Evolutionary conservation across 257 asterid genomes (phyloP).

Genomic region (Lavandula angustifolia): DNA sequence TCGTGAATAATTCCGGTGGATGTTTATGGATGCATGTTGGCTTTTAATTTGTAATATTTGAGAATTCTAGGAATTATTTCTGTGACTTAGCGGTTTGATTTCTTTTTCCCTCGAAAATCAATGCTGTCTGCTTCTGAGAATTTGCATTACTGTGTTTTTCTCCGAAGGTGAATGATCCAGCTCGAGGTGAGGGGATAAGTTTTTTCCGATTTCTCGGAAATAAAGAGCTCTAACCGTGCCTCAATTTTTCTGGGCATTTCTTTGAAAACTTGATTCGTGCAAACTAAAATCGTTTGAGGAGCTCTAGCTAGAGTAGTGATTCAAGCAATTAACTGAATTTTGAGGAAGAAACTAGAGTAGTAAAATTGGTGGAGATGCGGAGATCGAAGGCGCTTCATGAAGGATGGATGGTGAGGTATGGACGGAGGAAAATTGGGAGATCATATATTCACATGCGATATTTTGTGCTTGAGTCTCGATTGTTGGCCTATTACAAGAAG

Average conservation of each 20-base stretch:
- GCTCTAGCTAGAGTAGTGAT: neutral
- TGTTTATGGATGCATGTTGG: conserved; percentile 14
- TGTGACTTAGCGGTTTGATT: conserved; percentile 6
- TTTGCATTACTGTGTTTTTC: neutral
- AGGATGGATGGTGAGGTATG: conserved; percentile 98
- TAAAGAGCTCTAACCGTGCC: conserved; percentile 31
- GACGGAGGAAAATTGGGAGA: conserved; percentile 85
- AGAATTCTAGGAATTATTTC: conserved; percentile 14
- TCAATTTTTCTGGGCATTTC: conserved; percentile 12
- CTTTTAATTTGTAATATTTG: neutral
- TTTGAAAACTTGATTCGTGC: neutral
- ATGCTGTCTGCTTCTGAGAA: conserved; percentile 7
- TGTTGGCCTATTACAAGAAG: conserved; percentile 85
- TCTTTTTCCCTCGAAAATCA: neutral
- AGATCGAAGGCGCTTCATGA: conserved; percentile 82
- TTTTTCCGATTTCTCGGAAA: conserved; percentile 31
- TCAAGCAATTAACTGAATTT: conserved; percentile 20
- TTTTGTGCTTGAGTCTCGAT: conserved; percentile 75
- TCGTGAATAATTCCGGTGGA: conserved; percentile 27
- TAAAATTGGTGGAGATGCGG: conserved; percentile 49
- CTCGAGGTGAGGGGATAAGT: conserved; percentile 15
- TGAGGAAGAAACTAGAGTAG: conserved; percentile 12
- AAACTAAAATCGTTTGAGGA: neutral
- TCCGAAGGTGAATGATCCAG: conserved; percentile 38
- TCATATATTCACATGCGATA: conserved; percentile 87